Conservation (phyloP, 2,329 filamentous ascomycete species). For the Furcasterigmium sp. region DNA sequence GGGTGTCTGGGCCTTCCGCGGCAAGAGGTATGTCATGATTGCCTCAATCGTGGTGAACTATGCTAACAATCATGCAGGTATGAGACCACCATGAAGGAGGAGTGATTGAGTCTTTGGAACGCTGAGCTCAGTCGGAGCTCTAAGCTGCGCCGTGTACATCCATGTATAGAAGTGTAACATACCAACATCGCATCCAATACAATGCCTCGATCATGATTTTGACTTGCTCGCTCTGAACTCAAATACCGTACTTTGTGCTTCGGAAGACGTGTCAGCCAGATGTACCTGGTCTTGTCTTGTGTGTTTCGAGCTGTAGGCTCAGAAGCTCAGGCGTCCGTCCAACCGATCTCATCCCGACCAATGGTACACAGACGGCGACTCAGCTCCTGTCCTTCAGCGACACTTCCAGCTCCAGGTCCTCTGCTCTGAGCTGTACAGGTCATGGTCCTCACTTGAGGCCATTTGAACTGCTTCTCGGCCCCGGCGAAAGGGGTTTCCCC, state of each 20-base stretch:
- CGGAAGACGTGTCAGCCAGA: too few relatives aligned
- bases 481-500: too few relatives aligned
- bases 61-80: constrained; percentile 42
- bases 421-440: too few relatives aligned
- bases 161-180: constrained; percentile 12
- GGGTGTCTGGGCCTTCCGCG: constrained; percentile 95
- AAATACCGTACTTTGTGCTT: neutral
- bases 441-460: too few relatives aligned
- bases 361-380: too few relatives aligned
- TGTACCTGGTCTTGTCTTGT: neutral
- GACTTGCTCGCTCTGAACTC: neutral
- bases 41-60: neutral
- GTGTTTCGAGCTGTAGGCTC: neutral
- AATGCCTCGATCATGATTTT: neutral
- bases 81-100: constrained; percentile 55
- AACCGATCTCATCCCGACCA: too few relatives aligned
- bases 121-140: neutral
- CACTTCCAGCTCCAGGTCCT: too few relatives aligned
- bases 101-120: neutral
- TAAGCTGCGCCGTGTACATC: constrained; percentile 4
- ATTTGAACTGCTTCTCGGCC: too few relatives aligned
- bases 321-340: too few relatives aligned
- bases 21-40: constrained; percentile 69
- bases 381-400: too few relatives aligned
- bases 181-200: constrained; percentile 2